phyloP scores from a whole-genome alignment of 495 filamentous ascomycete genomes.

The Aspergillus biplanus region DNA sequence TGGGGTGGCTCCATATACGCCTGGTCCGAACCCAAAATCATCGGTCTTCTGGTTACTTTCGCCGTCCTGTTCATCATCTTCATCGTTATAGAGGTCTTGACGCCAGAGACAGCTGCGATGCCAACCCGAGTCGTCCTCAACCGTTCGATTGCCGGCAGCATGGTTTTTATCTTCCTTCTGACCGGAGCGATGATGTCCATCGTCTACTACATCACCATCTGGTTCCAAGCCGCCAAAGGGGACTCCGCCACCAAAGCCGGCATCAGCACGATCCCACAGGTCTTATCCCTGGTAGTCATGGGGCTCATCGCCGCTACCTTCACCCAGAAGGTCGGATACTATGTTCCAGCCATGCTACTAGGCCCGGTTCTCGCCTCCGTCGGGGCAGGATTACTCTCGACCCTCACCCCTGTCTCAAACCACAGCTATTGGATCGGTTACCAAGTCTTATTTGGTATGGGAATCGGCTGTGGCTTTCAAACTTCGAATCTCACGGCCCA shows the following conservation, averaged over 20 bases:
- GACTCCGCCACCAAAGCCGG: conserved; percentile 34
- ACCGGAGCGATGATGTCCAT: conserved; percentile 9
- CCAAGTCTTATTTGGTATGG: conserved; percentile 43
- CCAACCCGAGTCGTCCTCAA: not conserved
- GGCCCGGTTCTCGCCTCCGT: conserved; percentile 32
- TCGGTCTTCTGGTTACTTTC: conserved; percentile 40
- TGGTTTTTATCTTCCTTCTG: conserved; percentile 23
- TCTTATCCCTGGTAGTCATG: conserved; percentile 31
- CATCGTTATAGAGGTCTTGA: conserved; percentile 29
- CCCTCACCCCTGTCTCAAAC: conserved; percentile 26
- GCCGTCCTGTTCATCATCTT: conserved; percentile 29
- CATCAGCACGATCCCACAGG: conserved; percentile 35
- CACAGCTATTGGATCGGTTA: conserved; percentile 38
- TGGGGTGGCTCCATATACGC: conserved; percentile 46
- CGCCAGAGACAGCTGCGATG: conserved; percentile 24
- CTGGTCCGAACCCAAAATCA: conserved; percentile 41
- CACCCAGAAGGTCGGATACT: conserved; percentile 39
- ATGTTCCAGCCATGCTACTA: conserved; percentile 40
- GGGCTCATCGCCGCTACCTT: conserved; percentile 18
- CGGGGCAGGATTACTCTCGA: conserved; percentile 40
- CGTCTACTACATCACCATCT: conserved; percentile 39
- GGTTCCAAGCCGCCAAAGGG: conserved; percentile 42
- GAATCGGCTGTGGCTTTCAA: conserved; percentile 40
- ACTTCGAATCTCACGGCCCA: conserved; percentile 41
- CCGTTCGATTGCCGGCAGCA: conserved; percentile 28